Evolutionary conservation across 2,329 filamentous ascomycete species (phyloP).

Genomic region (Plenodomus tracheiphilus): DNA sequence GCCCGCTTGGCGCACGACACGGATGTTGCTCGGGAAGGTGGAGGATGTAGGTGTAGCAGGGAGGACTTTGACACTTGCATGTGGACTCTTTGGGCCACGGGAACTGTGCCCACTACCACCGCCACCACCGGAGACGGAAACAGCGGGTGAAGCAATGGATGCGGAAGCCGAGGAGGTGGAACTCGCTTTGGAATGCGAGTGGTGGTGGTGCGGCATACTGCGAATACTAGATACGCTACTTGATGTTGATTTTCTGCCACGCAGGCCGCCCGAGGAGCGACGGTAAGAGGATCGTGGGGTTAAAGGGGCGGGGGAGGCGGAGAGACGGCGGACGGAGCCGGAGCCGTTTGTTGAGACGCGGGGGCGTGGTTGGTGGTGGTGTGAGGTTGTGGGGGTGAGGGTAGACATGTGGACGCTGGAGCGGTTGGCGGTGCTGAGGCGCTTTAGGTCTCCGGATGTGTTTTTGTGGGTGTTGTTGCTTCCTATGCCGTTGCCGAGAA

Average conservation of each 20-base stretch:
- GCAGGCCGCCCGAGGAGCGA: constrained; percentile 78
- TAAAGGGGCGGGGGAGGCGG: constrained; percentile 81
- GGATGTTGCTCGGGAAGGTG: constrained; percentile 82
- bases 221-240: constrained; percentile 92
- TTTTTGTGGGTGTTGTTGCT: too few relatives aligned
- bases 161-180: constrained; percentile 87
- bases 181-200: constrained; percentile 90
- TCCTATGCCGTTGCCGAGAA: constrained; percentile 29
- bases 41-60: constrained; percentile 77
- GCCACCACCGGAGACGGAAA: constrained; percentile 54
- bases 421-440: constrained; percentile 41
- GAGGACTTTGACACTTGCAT: constrained; percentile 89
- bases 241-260: constrained; percentile 92
- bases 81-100: constrained; percentile 74
- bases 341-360: constrained; percentile 50
- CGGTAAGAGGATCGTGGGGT: constrained; percentile 87
- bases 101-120: too few relatives aligned
- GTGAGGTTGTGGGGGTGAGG: constrained; percentile 43
- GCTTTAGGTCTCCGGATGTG: constrained; percentile 36
- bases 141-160: constrained; percentile 58
- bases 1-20: constrained; percentile 68
- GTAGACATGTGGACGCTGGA: constrained; percentile 43
- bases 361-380: constrained; percentile 32
- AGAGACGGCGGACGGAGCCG: constrained; percentile 61
- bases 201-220: constrained; percentile 74